A percentile compares a stretch with the other conserved stretches of the same genome.
phyloP scores from a whole-genome alignment of 2,329 filamentous ascomycete species.

The Diaporthe ilicicola region DNA sequence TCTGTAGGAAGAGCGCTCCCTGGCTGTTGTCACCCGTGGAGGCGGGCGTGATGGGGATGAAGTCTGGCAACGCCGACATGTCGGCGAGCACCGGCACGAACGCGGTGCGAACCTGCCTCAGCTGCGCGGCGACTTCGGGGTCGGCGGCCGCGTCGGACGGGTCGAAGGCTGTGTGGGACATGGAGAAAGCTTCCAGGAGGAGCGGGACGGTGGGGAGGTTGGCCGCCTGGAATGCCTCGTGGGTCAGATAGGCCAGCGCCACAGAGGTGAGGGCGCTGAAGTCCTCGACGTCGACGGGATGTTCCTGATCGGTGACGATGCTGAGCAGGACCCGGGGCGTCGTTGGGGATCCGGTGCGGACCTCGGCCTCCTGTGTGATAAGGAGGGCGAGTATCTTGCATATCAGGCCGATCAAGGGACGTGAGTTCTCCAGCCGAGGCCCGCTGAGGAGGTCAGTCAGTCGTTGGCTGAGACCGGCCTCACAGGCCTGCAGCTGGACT shows the following conservation, averaged over 20 bases:
- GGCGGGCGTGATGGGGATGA: conserved; percentile 38
- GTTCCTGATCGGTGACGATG: conserved; percentile 53
- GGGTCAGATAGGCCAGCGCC: conserved; percentile 64
- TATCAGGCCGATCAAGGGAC: conserved; percentile 58
- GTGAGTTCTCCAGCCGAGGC: conserved; percentile 51
- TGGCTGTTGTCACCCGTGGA: conserved; percentile 7
- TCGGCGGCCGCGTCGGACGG: conserved; percentile 46
- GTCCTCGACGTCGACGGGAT: conserved; percentile 59
- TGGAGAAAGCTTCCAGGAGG: conserved; percentile 58
- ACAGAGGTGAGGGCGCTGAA: conserved; percentile 61
- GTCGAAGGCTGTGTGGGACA: conserved; percentile 55
- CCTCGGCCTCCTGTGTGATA: conserved; percentile 60
- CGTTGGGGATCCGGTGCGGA: conserved; percentile 50
- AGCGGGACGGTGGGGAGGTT: conserved; percentile 54
- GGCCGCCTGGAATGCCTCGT: conserved; percentile 58
- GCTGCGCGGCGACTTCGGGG: conserved; percentile 54
- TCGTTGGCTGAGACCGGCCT: conserved; percentile 57
- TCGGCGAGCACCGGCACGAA: conserved; percentile 61
- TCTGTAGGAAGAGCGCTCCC: not conserved
- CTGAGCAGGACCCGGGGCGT: conserved; percentile 60
- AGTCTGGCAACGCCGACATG: conserved; percentile 53
- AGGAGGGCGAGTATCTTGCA: conserved; percentile 66
- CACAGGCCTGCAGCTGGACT: conserved; percentile 63
- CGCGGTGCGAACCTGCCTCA: conserved; percentile 58
- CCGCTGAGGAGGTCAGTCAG: conserved; percentile 60